A percentile compares a stretch with the other conserved stretches of the same genome.
These are phyloP conservation scores for Basipetospora chlamydospora DNA, from an alignment of 2,329 filamentous ascomycete species.

Conservation along the genomic window DNA sequence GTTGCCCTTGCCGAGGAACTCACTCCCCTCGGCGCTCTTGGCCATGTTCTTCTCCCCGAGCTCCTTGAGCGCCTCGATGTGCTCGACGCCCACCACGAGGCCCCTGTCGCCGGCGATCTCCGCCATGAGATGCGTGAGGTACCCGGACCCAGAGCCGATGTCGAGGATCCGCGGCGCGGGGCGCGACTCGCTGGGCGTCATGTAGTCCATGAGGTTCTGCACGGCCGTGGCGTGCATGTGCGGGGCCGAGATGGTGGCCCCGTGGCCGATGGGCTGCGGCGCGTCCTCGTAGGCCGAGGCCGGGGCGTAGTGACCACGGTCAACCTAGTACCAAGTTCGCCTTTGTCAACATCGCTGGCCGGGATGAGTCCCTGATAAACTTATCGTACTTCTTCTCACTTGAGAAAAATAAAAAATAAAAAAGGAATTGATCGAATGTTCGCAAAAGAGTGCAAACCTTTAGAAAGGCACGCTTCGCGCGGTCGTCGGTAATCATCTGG, in stretches of 20 bases:
- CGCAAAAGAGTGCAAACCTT: constrained; percentile 31
- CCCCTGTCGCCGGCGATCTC: constrained; percentile 47
- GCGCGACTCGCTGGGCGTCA: constrained; percentile 20
- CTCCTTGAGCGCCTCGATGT: constrained; percentile 50
- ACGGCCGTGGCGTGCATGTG: constrained; percentile 46
- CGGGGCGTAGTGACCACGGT: constrained; percentile 74
- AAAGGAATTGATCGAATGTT: too few relatives aligned
- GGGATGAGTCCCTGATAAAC: too few relatives aligned
- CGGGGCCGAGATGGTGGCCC: constrained; percentile 42
- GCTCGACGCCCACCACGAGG: constrained; percentile 58
- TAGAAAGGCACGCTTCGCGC: constrained; percentile 69
- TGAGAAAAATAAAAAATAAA: too few relatives aligned
- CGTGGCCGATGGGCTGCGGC: constrained; percentile 39
- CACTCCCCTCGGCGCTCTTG: constrained; percentile 43
- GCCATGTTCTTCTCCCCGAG: constrained; percentile 51
- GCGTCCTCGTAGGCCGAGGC: constrained; percentile 49
- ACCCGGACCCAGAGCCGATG: constrained; percentile 63
- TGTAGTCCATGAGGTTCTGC: constrained; percentile 30
- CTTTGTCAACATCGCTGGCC: neutral
- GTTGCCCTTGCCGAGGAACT: constrained; percentile 45
- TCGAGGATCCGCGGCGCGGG: constrained; percentile 47
- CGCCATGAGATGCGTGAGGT: constrained; percentile 77
- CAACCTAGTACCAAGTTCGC: constrained; percentile 42
- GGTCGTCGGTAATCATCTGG: constrained; percentile 55
- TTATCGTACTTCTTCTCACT: too few relatives aligned